A percentile compares a stretch with the other conserved stretches of the same genome.
Conservation (phyloP, 805 yeast species). For the Kodamaea laetipori region DNA sequence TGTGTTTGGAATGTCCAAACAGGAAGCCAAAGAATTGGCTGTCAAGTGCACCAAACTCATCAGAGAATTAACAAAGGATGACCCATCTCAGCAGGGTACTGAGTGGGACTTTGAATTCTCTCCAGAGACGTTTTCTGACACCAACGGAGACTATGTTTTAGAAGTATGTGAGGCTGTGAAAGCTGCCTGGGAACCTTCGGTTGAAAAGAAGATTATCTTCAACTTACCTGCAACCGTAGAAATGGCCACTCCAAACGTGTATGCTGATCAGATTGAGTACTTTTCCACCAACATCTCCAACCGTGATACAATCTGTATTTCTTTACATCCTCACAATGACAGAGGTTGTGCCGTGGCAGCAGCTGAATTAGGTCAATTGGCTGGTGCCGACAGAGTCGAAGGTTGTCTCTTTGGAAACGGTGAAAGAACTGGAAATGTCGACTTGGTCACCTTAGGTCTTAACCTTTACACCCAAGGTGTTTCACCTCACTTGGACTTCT, state of each 20-base stretch:
- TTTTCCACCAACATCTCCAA: conserved; percentile 61
- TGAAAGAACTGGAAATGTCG: conserved; percentile 87
- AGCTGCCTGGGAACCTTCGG: conserved; percentile 70
- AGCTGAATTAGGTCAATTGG: conserved; percentile 76
- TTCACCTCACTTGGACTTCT: conserved; percentile 68
- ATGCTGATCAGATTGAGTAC: conserved; percentile 83
- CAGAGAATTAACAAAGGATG: conserved; percentile 68
- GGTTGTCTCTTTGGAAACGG: conserved; percentile 87
- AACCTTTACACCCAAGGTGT: conserved; percentile 81
- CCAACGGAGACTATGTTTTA: conserved; percentile 62
- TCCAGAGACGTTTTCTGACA: conserved; percentile 78
- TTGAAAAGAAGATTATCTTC: conserved; percentile 68
- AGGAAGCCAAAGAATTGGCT: conserved; percentile 61
- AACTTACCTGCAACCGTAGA: conserved; percentile 87
- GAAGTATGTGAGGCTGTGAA: conserved; percentile 75
- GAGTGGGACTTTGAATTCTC: conserved; percentile 77
- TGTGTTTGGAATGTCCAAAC: conserved; percentile 64
- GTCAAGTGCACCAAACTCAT: conserved; percentile 64
- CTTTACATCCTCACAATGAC: conserved; percentile 83
- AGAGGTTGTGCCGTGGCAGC: conserved; percentile 92
- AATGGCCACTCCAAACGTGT: conserved; percentile 76
- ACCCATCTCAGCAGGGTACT: conserved; percentile 50
- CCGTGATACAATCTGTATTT: conserved; percentile 70
- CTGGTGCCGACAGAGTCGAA: conserved; percentile 87
- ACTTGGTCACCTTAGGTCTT: conserved; percentile 73